phyloP scores from a whole-genome alignment of 2,329 filamentous ascomycete species.

The Aspergillus felis region DNA sequence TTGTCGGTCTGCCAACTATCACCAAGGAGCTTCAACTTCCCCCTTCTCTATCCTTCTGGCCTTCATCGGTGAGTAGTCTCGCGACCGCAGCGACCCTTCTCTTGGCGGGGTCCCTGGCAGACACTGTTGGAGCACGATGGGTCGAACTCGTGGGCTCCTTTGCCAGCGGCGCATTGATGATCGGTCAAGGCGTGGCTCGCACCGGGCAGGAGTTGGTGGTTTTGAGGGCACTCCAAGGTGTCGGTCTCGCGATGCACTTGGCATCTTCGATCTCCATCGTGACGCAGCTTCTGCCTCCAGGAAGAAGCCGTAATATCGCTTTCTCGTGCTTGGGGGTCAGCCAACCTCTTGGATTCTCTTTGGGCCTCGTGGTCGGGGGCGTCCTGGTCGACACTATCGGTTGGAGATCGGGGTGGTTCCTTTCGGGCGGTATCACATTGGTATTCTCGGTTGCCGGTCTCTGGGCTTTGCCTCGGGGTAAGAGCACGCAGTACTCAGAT shows the following conservation, averaged over 20 bases:
- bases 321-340: constrained; percentile 50
- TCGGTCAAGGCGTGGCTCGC: constrained; percentile 42
- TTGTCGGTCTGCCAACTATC: constrained; percentile 42
- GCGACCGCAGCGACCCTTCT: constrained; percentile 39
- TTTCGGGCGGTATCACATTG: constrained; percentile 43
- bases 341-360: constrained; percentile 50
- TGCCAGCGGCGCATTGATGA: constrained; percentile 41
- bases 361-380: constrained; percentile 44
- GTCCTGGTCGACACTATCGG: constrained; percentile 48
- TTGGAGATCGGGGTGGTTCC: constrained; percentile 52
- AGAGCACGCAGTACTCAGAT: constrained; percentile 4
- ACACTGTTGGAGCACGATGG: constrained; percentile 47
- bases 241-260: constrained; percentile 47
- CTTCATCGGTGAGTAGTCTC: constrained; percentile 29
- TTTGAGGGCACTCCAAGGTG: constrained; percentile 45
- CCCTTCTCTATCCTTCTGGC: constrained; percentile 18
- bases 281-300: constrained; percentile 45
- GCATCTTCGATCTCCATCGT: constrained; percentile 50
- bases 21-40: constrained; percentile 32
- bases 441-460: constrained; percentile 37
- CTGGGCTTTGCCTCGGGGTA: constrained; percentile 37
- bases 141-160: constrained; percentile 48
- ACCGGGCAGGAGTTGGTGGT: constrained; percentile 44
- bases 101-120: constrained; percentile 48
- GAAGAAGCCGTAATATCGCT: constrained; percentile 48